Base-by-base conservation (phyloP, 805 yeast genomes). In the Naumovozyma dairenensis region DNA sequence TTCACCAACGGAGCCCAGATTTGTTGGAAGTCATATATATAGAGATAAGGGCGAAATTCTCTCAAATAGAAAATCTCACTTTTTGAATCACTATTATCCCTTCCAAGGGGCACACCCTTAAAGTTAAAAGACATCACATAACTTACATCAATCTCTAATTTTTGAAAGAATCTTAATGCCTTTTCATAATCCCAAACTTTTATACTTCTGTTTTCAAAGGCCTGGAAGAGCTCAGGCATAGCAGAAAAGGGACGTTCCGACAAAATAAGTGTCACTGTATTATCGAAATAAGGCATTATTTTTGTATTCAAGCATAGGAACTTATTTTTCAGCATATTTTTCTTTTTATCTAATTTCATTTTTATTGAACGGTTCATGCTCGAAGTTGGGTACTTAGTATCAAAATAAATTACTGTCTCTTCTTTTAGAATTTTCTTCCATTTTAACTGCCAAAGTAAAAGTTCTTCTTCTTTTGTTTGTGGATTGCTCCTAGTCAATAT, bases 161-260 rank as follows among this genome's bases (percentile, higher is more conserved):
- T 74, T 42, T 67, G 69, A 56, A 86, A 67, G 49, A 86, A 86
- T 30, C 94, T 61, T 49, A 75, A 70, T 1, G 84, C 81, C 55
- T 86, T 87, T 34, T 82, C 92, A 44, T 72, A 76, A 30, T 80
- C 74, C 96, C 96, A 87, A 18, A 86, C 78, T 53, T 86, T 83
- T 49, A 78, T n/a, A n/a, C n/a, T n/a, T n/a, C n/a, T n/a, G n/a
- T n/a, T n/a, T n/a, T n/a, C n/a, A n/a, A n/a, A n/a, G n/a, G n/a
- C n/a, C n/a, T n/a, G n/a, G n/a, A n/a, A n/a, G n/a, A n/a, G n/a
- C n/a, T n/a, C n/a, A n/a, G n/a, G n/a, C n/a, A n/a, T n/a, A n/a
- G n/a, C n/a, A n/a, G n/a, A n/a, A n/a, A n/a, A n/a, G n/a, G n/a
- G n/a, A n/a, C n/a, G n/a, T 13, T 20, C 20, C 13, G 87, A 72